phyloP scores from a whole-genome alignment of 768 basidiomycete species.

The Collybiopsis confluens region DNA sequence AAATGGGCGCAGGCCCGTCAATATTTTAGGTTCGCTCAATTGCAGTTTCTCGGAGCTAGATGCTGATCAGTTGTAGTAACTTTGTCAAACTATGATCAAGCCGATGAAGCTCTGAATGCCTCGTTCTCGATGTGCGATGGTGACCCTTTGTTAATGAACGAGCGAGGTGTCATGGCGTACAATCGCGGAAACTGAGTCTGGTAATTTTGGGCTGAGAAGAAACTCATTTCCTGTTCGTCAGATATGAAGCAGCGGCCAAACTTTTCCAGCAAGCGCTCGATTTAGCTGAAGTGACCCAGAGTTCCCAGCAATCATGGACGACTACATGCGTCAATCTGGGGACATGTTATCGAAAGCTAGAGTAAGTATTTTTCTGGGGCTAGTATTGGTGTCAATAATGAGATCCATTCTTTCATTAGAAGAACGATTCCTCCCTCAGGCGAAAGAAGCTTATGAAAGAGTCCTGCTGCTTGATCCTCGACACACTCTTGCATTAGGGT shows the following conservation, averaged over 20 bases:
- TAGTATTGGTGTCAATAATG: too few species aligned
- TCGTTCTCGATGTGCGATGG: constrained; percentile 77
- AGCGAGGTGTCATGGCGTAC: constrained; percentile 90
- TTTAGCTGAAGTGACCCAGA: constrained; percentile 82
- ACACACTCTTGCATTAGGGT: constrained; percentile 75
- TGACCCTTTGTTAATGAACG: constrained; percentile 89
- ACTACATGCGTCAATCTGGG: constrained; percentile 91
- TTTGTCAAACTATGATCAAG: constrained; percentile 74
- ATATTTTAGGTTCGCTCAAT: constrained; percentile 78
- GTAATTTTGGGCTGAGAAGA: too few species aligned
- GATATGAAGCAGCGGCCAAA: constrained; percentile 66
- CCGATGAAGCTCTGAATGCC: constrained; percentile 85
- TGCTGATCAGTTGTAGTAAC: constrained; percentile 36
- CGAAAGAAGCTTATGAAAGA: constrained; percentile 67
- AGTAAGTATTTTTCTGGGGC: too few species aligned
- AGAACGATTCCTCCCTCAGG: too few species aligned
- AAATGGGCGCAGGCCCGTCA: constrained; percentile 91
- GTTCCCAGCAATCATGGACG: constrained; percentile 80
- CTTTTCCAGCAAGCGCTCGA: constrained; percentile 74
- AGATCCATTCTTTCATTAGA: too few species aligned
- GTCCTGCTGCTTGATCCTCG: constrained; percentile 88
- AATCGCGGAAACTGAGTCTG: constrained; percentile 77
- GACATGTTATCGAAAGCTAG: constrained; percentile 78
- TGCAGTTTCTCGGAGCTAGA: background rate
- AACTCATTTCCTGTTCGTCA: constrained; percentile 23